A percentile compares a stretch with the other conserved stretches of the same genome.
Evolutionary conservation across 441 rosid species (phyloP).

Genomic region (Gossypium gossypioides): DNA sequence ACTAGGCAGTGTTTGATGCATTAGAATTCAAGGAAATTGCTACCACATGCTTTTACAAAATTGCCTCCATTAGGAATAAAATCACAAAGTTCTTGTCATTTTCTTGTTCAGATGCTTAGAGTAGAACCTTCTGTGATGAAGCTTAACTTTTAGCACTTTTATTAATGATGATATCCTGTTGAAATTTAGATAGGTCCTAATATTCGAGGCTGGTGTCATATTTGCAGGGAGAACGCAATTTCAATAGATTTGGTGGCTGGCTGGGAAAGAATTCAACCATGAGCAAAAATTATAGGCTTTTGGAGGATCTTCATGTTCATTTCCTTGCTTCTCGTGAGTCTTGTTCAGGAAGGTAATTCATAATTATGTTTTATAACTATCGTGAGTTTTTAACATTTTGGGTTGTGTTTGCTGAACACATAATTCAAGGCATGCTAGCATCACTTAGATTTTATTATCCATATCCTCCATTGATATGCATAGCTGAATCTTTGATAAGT

Average conservation of each 20-base stretch:
- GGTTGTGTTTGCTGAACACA: background rate
- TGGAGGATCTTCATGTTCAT: constrained; percentile 91
- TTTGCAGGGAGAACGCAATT: constrained; percentile 86
- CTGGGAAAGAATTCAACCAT: constrained; percentile 90
- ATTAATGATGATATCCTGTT: background rate
- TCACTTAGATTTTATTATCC: background rate
- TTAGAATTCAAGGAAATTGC: background rate
- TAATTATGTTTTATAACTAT: background rate
- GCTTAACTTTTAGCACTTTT: background rate
- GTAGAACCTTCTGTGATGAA: background rate
- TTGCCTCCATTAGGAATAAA: background rate
- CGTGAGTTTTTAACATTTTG: background rate
- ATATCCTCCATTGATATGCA: background rate
- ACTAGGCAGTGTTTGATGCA: background rate
- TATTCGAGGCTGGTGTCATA: constrained; percentile 8
- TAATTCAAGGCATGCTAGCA: background rate
- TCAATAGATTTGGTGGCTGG: constrained; percentile 95
- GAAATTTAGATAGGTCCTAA: background rate
- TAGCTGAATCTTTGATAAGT: background rate
- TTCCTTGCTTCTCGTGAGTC: constrained; percentile 88
- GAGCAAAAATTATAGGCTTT: constrained; percentile 74
- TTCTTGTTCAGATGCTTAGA: background rate
- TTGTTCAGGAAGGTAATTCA: constrained; percentile 59
- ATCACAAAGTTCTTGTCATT: background rate
- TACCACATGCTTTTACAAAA: background rate